Evolutionary conservation across 352 stramenopile genomes (phyloP), one percentile per base, ranked within the genome.

Genomic region (Phytophthora sojae): DNA sequence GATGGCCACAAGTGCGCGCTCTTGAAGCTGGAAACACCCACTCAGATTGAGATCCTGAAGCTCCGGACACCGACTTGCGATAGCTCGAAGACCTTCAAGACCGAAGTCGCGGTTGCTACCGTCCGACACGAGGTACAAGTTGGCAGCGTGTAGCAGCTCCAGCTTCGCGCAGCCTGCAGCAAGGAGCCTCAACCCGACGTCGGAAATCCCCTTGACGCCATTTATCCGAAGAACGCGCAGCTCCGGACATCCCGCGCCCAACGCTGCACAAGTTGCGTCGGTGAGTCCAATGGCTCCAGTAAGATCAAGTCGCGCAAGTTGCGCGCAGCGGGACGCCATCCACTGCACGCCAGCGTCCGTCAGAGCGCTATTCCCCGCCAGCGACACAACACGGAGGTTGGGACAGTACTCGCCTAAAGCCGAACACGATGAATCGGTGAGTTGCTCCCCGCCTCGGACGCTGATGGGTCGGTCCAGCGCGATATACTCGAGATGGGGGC

Each of bases 91-190:
- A 4, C 96, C 96, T 73, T 98, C 95, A 4, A 98, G 77, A 1
- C 90, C 93, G 79, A 98, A 98, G 47, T 97, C 85, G 25, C 93
- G 91, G 37, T 97, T 86, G 60, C 88, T 91, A n/a, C 96, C 96
- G 64, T 99, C 95, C 15, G 92, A 98, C 0, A 99, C 82, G 60
- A 98, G 85, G 57, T 95, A 96, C 49, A 99, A 61, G 25, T 94
- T 93, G 26, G 75, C 84, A 56, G 88, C 76, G 62, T 93, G 82
- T 6, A 98, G 80, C 19, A 80, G 65, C 32, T 83, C 80, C 1
- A 99, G 79, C 26, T 88, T 79, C 1, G 81, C 76, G 54, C 96
- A 99, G 5, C 92, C 88, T 29, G 90, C 88, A 8, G 89, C 80
- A 8, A 99, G 71, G 52, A 93, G 83, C 5, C 93, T 85, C 12